Base-by-base conservation (phyloP, 371 early-diverging fungal species). In the Apophysomyces variabilis region DNA sequence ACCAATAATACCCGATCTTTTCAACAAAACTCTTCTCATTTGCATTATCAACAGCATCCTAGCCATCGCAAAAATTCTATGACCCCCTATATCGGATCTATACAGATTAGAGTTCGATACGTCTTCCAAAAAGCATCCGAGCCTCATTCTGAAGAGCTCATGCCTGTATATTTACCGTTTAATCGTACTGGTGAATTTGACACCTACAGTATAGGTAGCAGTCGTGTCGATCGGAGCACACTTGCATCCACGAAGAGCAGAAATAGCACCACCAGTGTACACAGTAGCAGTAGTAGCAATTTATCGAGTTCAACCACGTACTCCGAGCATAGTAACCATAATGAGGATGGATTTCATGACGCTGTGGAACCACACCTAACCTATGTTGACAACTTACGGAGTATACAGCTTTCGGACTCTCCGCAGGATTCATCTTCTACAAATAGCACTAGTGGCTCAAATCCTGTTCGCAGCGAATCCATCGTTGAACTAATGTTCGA, bases 91-190 rank as follows among this genome's bases (percentile, higher is more conserved):
- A 75, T 82, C 47, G 82, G 82, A 1, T 82, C 82, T 0, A 71
- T 82, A 47, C 82, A 77, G 62, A 75, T 83, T 12, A 73, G 83
- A 54, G 68, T 83, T 0, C 75, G 83, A 3, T 83, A 83, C 58
- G 54, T 64, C 4, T 83, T 74, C 56, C 83, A 80, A 43, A 66
- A 64, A 16, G 75, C 83, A 26, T 73, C 66, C 7, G 68, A 66
- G 57, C 38, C 64, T 12, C 62, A 59, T 21, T 38, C 57, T 6
- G 64, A 66, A 45, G 59, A 66, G n/a, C 45, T 66, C n/a, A 69
- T 37, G 39, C 70, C 57, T 38, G 47, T 67, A 11, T 61, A 66
- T 44, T 37, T 66, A 21, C 56, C 66, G 13, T 66, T 60, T 38
- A 66, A 66, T 54, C 64, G 38, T 16, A 35, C 64, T 45, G 58